A percentile compares a stretch with the other conserved stretches of the same genome.
Evolutionary conservation across 164 flowering plant species (phyloP).

Genomic region (Cinnamomum chago): DNA sequence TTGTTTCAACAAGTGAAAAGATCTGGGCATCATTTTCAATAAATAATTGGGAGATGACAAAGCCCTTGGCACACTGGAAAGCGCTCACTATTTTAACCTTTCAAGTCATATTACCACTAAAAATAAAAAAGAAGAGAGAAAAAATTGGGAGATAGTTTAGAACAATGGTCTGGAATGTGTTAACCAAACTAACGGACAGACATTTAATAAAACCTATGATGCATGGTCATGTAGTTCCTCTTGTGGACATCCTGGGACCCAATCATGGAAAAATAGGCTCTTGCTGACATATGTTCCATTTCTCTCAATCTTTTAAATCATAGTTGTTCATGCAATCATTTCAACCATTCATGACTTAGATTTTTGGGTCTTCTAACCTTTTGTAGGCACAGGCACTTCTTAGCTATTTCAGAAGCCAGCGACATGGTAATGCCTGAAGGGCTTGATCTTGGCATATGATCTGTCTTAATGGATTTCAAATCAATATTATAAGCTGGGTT

Average conservation of each 20-base stretch:
- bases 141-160: no score
- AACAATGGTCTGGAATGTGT: no score
- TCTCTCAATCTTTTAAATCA: background rate
- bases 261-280: background rate
- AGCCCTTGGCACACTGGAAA: no score
- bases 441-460: constrained; percentile 31
- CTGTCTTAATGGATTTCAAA: background rate
- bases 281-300: background rate
- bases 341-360: background rate
- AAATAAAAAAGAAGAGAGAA: no score
- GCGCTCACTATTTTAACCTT: no score
- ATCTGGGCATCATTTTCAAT: no score
- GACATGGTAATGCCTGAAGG: constrained; percentile 59
- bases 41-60: no score
- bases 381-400: constrained; percentile 84
- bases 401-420: constrained; percentile 68
- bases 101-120: no score
- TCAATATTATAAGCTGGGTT: background rate
- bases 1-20: no score
- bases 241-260: background rate
- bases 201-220: background rate
- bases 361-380: background rate
- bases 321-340: background rate
- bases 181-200: no score
- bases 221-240: background rate